These are phyloP conservation scores for Capronia americana DNA, from an alignment of 2,329 filamentous ascomycete genomes.

Conservation along the genomic window DNA sequence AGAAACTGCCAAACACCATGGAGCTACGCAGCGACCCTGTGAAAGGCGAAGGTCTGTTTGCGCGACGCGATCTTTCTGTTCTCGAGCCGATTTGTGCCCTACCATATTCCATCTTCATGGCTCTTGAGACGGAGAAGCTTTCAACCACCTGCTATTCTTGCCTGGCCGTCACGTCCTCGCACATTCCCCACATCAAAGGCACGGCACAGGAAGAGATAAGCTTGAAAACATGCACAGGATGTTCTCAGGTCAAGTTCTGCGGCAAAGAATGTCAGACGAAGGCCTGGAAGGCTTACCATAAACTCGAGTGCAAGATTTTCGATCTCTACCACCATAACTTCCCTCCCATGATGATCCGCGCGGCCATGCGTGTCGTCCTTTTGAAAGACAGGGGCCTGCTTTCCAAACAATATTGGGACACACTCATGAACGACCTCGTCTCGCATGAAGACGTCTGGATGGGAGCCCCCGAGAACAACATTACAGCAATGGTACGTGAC, in stretches of 20 bases:
- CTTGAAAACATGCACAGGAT: slow-evolving; percentile 63
- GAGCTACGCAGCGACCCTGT: slow-evolving; percentile 11
- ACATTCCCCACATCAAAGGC: slow-evolving; percentile 23
- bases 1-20: background rate
- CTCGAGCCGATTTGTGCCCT: slow-evolving; percentile 24
- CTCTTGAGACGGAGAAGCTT: slow-evolving; percentile 25
- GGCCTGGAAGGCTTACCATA: slow-evolving; percentile 66
- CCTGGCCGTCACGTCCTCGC: slow-evolving; percentile 25
- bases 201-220: slow-evolving; percentile 35
- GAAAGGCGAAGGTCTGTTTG: slow-evolving; percentile 26
- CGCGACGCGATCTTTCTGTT: slow-evolving; percentile 19
- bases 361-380: slow-evolving; percentile 60
- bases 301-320: slow-evolving; percentile 64
- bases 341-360: slow-evolving; percentile 63
- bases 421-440: slow-evolving; percentile 12
- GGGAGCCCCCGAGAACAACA: slow-evolving; percentile 52
- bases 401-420: slow-evolving; percentile 48
- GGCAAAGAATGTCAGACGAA: slow-evolving; percentile 65
- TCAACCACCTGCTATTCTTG: slow-evolving; percentile 28
- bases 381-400: slow-evolving; percentile 47
- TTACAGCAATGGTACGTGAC: slow-evolving; percentile 60
- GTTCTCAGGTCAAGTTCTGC: slow-evolving; percentile 65
- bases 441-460: slow-evolving; percentile 59
- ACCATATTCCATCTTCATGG: slow-evolving; percentile 21
- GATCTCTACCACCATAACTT: slow-evolving; percentile 52